A percentile compares a stretch with the other conserved stretches of the same genome.
phyloP scores from a whole-genome alignment of 139 green algal species.

The Limnomonas spitsbergensis region DNA sequence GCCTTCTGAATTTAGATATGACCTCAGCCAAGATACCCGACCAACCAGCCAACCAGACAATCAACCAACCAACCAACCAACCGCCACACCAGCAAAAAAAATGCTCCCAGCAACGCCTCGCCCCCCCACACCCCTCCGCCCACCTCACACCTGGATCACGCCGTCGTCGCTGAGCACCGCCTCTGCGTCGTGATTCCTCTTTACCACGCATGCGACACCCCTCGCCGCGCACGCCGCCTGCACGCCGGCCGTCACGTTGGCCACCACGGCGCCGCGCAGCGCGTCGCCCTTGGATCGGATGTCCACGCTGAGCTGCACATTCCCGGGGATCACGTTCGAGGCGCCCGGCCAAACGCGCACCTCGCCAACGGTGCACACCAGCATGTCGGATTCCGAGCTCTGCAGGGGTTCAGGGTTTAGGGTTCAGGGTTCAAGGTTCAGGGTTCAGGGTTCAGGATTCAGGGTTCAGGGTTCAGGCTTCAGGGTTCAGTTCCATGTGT shows the following conservation, averaged over 20 bases:
- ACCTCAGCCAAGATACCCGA: too few relatives aligned
- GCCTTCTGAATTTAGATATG: too few relatives aligned
- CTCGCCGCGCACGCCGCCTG: conserved; percentile 35
- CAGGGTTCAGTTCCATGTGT: too few relatives aligned
- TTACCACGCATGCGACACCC: conserved; percentile 45
- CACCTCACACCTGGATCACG: conserved; percentile 33
- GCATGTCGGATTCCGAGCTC: conserved; percentile 32
- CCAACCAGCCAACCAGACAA: too few relatives aligned
- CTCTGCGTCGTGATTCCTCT: conserved; percentile 54
- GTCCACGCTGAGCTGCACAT: conserved; percentile 65
- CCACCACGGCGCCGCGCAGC: conserved; percentile 11
- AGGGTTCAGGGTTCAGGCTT: too few relatives aligned
- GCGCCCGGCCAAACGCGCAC: conserved; percentile 72
- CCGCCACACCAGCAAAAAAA: too few relatives aligned
- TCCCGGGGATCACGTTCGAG: conserved; percentile 84
- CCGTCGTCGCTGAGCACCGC: conserved; percentile 47
- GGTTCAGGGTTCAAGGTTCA: too few relatives aligned
- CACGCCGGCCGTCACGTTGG: conserved; percentile 32
- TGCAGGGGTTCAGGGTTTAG: too few relatives aligned
- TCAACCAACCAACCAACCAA: too few relatives aligned
- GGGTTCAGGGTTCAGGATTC: too few relatives aligned
- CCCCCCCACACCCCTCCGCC: too few relatives aligned
- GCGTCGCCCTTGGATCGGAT: conserved; percentile 45
- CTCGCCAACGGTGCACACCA: conserved; percentile 91
- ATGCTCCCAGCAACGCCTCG: too few relatives aligned